phyloP scores from a whole-genome alignment of 345 rosid genomes.

The Dimocarpus longan region DNA sequence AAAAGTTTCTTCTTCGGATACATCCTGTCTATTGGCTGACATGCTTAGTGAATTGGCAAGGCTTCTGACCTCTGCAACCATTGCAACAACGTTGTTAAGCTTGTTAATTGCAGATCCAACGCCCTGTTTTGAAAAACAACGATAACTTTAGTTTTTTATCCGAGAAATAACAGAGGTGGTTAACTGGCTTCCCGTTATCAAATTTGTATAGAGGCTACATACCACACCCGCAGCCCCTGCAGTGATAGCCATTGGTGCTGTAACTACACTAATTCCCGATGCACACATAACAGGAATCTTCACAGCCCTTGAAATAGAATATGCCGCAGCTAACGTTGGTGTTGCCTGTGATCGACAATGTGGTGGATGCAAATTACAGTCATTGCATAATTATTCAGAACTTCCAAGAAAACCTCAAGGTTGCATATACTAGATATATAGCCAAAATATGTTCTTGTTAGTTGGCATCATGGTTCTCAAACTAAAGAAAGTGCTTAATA shows the following conservation, averaged over 20 bases:
- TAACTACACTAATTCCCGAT: slow-evolving; percentile 64
- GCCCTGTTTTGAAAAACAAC: slow-evolving; percentile 36
- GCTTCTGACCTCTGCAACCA: slow-evolving; percentile 65
- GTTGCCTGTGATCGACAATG: slow-evolving; percentile 39
- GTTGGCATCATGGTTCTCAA: no score
- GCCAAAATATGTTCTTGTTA: neutral
- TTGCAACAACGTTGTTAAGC: slow-evolving; percentile 59
- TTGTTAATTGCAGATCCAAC: slow-evolving; percentile 64
- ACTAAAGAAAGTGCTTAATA: neutral
- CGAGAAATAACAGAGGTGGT: neutral
- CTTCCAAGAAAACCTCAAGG: neutral
- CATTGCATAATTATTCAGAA: neutral
- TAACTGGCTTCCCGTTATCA: neutral
- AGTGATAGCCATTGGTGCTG: slow-evolving; percentile 71
- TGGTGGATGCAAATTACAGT: neutral
- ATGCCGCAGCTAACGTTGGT: slow-evolving; percentile 65
- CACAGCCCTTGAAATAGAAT: slow-evolving; percentile 60
- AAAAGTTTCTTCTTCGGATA: slow-evolving; percentile 21
- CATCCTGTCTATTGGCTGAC: slow-evolving; percentile 11
- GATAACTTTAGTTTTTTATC: neutral
- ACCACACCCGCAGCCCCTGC: slow-evolving; percentile 75
- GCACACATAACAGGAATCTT: slow-evolving; percentile 65
- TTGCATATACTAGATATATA: neutral
- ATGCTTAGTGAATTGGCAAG: slow-evolving; percentile 45
- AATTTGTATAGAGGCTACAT: slow-evolving; percentile 14